Evolutionary conservation across 257 asterid species (phyloP).

Genomic region (Forsythia suspensa): DNA sequence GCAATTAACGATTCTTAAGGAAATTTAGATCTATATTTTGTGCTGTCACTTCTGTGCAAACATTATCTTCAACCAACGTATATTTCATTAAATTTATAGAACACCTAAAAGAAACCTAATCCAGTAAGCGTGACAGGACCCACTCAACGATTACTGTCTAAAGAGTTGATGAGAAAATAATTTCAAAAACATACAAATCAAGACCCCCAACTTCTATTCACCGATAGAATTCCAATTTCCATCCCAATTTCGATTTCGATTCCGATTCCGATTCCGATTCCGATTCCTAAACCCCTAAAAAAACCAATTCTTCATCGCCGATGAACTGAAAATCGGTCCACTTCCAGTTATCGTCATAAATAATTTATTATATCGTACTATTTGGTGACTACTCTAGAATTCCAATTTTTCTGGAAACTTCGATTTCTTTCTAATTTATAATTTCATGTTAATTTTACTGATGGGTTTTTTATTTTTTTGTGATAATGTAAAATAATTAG

Average conservation of each 20-base stretch:
- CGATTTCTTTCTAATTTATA: neutral
- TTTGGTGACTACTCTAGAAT: neutral
- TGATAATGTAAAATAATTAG: slow-evolving; percentile 14
- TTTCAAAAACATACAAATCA: neutral
- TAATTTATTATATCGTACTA: neutral
- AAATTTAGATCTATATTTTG: no score
- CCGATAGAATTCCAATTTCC: neutral
- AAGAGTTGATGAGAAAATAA: neutral
- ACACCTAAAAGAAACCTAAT: neutral
- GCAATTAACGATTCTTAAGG: no score
- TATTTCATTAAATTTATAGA: neutral
- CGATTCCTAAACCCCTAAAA: neutral
- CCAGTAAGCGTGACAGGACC: neutral
- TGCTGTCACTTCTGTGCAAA: no score
- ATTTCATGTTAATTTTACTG: neutral
- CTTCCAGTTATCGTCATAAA: neutral
- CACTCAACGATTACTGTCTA: neutral
- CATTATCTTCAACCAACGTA: no score
- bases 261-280: neutral
- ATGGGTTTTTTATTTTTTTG: neutral
- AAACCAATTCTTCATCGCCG: neutral
- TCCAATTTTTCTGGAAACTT: neutral
- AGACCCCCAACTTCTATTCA: neutral
- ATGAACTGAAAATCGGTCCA: neutral
- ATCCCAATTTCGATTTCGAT: neutral